A percentile compares a stretch with the other conserved stretches of the same genome.
Conservation (phyloP, 148 eudicot species). For the Fallopia convolvulus region DNA sequence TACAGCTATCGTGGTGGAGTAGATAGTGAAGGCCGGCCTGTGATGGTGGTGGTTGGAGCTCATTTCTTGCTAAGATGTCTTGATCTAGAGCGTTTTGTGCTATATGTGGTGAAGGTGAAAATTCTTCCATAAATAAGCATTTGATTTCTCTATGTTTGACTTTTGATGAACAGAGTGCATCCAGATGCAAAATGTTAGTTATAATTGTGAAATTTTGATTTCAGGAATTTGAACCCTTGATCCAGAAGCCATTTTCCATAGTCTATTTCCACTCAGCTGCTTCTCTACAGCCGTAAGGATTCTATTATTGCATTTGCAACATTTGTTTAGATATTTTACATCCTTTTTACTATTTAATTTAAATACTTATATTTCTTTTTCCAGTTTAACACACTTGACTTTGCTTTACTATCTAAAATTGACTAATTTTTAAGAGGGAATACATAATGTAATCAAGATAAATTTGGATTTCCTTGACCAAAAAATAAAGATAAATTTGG, state of each 20-base stretch:
- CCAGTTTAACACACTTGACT: background rate
- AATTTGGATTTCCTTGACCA: background rate
- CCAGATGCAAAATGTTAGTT: background rate
- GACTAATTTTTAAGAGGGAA: background rate
- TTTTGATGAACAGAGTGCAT: background rate
- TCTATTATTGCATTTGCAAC: slow-evolving; percentile 10
- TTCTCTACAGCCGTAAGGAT: slow-evolving; percentile 80
- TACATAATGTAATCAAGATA: background rate
- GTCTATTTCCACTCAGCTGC: slow-evolving; percentile 99
- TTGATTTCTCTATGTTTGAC: background rate
- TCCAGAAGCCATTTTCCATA: slow-evolving; percentile 87
- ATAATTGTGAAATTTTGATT: slow-evolving; percentile 12
- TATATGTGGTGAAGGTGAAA: slow-evolving; percentile 81
- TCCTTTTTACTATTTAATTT: background rate
- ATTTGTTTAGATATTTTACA: background rate
- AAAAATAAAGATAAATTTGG: background rate
- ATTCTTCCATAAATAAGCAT: background rate
- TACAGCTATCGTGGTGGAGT: slow-evolving; percentile 96
- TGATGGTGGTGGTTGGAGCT: slow-evolving; percentile 98
- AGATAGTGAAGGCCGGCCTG: slow-evolving; percentile 95
- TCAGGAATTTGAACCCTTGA: slow-evolving; percentile 96
- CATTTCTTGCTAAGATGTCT: slow-evolving; percentile 96
- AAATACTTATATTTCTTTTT: background rate
- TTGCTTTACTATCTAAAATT: background rate
- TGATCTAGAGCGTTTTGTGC: slow-evolving; percentile 86